Evolutionary conservation across 2,329 filamentous ascomycete genomes (phyloP), one percentile per base, ranked within the genome.

Genomic region (Pseudogymnoascus sp.): DNA sequence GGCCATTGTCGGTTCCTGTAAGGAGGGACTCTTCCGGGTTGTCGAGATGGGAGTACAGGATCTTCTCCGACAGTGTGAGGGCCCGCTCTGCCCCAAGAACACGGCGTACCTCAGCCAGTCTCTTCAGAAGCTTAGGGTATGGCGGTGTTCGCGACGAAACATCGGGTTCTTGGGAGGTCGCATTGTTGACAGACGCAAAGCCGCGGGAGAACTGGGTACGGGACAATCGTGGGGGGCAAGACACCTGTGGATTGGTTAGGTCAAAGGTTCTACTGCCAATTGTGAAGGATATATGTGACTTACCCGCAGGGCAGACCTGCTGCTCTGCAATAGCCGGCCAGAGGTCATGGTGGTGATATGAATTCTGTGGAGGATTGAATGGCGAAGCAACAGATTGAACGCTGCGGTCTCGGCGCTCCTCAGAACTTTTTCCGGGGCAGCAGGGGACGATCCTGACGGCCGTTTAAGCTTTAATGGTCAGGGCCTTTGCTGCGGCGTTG

Each of bases 31-130:
- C 92, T 77, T 96, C 93, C 6, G 88, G 85, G 72, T 91, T 90
- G 77, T 95, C 88, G 68, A 99, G 82, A 78, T 99, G 95, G 71
- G 93, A 91, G 81, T 97, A 99, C 64, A 99, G 84, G 72, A 99
- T 97, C 84, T 99, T 99, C 79, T 99, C 95, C 67, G 95, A 92
- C 64, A 99, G 84, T 1, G 93, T 97, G 65, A 99, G 84, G 63
- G 68, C 71, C 65, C 81, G 79, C 68, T 80, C 79, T 64, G 77
- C 70, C 59, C 88, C 89, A 35, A 97, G 83, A 9, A 96, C 84
- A 62, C 84, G 83, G 62, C 83, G 82, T 33, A 96, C 93, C 73
- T 91, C 82, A 67, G 85, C 81, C 67, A 96, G 88, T 70, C 88
- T 90, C 72, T 83, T 83, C 73, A 93, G 83, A 61, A 96, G 88